These are phyloP conservation scores for Aureobasidium sp. DNA, from an alignment of 2,329 filamentous ascomycete species.

Conservation along the genomic window DNA sequence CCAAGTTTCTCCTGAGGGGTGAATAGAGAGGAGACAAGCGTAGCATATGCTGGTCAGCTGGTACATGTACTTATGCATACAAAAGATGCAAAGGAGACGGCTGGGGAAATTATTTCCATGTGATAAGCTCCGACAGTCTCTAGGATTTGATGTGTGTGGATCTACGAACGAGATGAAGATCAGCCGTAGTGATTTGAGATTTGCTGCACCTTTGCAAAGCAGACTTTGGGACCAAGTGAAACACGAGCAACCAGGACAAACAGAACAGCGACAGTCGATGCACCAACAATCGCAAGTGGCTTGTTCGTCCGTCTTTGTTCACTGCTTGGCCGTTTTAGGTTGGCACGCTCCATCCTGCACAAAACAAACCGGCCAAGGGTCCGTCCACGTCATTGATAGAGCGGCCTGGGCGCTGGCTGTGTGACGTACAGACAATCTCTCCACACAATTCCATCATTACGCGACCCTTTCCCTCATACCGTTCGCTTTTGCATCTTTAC, in stretches of 20 bases:
- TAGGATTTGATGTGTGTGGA: not conserved
- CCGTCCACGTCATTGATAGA: not conserved
- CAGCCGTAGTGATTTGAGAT: conserved; percentile 10
- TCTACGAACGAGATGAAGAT: conserved; percentile 10
- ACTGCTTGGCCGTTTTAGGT: not conserved
- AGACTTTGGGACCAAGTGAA: not conserved
- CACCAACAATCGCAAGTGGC: conserved; percentile 7
- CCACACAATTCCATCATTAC: conserved; percentile 2
- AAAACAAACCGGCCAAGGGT: conserved; percentile 6
- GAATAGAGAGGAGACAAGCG: not conserved
- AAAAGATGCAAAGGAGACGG: not conserved
- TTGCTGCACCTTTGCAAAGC: not conserved
- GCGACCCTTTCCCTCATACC: not conserved
- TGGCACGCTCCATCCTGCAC: not conserved
- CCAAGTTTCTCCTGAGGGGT: not conserved
- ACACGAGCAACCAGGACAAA: not conserved
- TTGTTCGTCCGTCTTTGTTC: not conserved
- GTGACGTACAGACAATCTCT: not conserved
- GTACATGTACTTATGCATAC: not conserved
- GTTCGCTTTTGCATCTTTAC: not conserved
- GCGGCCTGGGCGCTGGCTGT: not conserved
- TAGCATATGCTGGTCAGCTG: not conserved
- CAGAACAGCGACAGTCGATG: not conserved
- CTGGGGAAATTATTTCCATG: not conserved
- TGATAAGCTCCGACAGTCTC: not conserved